Evolutionary conservation across 2,329 filamentous ascomycete species (phyloP), one percentile per base, ranked within the genome.

Genomic region (Arthroderma sp.): DNA sequence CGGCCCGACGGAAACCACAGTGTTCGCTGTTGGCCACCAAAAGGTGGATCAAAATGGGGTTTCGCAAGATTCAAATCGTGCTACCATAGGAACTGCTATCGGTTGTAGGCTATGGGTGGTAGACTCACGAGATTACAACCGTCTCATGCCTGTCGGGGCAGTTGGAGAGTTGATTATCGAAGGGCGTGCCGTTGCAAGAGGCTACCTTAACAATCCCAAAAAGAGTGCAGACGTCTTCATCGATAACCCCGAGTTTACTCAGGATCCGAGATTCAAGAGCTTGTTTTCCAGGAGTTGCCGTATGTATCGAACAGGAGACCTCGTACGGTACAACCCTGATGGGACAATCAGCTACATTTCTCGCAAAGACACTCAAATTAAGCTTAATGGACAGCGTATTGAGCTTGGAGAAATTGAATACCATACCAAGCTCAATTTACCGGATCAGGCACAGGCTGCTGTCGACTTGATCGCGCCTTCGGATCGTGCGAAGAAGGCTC

Each of bases 321-420:
- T 58, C 5, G 50, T 54, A 15, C 31, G 50, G 27, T 56, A 54
- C 29, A 51, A 55, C 34, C 38, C 48, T 4, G 47, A 55, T 42
- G 53, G 53, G 4, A 47, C 48, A 4, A 48, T 51, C 31, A 44
- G 44, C 10, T 56, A 50, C 42, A 48, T 57, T 4, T 55, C 54
- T 3, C 48, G 58, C 22, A 59, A 56, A 38, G 58, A 61, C 38
- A 49, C 46, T 3, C 88, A 95, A 60, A 80, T 93, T 50, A 94
- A 94, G 59, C 55, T 36, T 39, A 45, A 50, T 11, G 58, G 58
- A 4, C 56, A 59, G 40, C 56, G 58, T 6, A 49, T 61, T n/a
- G 58, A 61, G 40, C 51, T 57, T 5, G 56, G 53, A 5, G 58
- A 59, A 44, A 51, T 61, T 34, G 58, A 61, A 48, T 45, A 56